Evolutionary conservation across 2,329 filamentous ascomycete species (phyloP).

Genomic region (Microdochium trichocladiopsis): DNA sequence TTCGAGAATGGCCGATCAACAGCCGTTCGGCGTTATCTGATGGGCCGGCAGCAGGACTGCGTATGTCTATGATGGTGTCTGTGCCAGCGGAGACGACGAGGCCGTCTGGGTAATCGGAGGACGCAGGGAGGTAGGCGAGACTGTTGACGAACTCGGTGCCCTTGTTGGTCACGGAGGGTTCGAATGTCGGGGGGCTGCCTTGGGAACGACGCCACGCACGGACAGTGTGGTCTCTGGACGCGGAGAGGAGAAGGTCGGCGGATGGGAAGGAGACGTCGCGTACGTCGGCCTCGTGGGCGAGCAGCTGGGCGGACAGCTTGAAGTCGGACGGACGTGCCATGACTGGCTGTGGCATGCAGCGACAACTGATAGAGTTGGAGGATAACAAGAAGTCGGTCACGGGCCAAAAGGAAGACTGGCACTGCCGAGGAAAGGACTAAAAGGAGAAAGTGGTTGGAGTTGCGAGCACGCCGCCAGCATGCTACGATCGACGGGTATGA

Average conservation of each 20-base stretch:
- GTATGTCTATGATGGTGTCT: slow-evolving; percentile 88
- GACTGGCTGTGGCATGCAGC: too few relatives aligned
- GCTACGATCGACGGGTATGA: neutral
- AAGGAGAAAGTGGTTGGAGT: neutral
- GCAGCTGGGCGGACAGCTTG: slow-evolving; percentile 85
- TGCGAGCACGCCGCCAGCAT: neutral
- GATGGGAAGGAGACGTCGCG: slow-evolving; percentile 76
- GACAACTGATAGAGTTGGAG: too few relatives aligned
- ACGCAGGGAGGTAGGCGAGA: slow-evolving; percentile 68
- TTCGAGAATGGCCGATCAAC: slow-evolving; percentile 77
- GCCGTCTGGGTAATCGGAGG: slow-evolving; percentile 63
- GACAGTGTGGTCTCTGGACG: slow-evolving; percentile 86
- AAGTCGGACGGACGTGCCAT: slow-evolving; percentile 54
- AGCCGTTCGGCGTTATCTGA: slow-evolving; percentile 78
- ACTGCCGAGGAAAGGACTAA: too few relatives aligned
- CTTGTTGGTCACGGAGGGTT: slow-evolving; percentile 70
- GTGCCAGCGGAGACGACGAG: slow-evolving; percentile 83
- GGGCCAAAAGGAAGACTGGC: too few relatives aligned
- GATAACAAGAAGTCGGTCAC: too few relatives aligned
- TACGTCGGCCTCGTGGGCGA: slow-evolving; percentile 91
- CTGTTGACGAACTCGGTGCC: slow-evolving; percentile 85
- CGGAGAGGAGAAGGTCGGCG: slow-evolving; percentile 67
- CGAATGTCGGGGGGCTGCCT: slow-evolving; percentile 61
- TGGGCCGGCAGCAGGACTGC: slow-evolving; percentile 58
- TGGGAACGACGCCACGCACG: slow-evolving; percentile 72